A percentile compares a stretch with the other conserved stretches of the same genome.
These are phyloP conservation scores for Aspergillus candidus DNA, from an alignment of 2,329 filamentous ascomycete genomes.

Conservation along the genomic window DNA sequence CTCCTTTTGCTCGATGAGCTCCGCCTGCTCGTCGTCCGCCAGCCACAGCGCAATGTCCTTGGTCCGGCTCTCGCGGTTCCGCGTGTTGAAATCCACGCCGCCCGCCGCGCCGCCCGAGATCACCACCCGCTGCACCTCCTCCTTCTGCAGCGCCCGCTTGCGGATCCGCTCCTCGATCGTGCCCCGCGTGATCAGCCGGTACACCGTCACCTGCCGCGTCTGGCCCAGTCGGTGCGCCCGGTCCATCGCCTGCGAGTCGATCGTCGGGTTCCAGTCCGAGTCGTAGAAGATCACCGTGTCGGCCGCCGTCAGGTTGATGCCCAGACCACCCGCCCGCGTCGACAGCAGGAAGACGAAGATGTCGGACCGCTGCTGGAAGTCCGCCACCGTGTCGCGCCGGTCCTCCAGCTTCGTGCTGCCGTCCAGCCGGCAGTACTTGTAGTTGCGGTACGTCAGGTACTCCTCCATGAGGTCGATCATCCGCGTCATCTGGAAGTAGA, in stretches of 20 bases:
- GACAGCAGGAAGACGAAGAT: conserved; percentile 97
- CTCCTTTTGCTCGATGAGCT: conserved; percentile 87
- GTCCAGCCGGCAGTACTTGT: conserved; percentile 95
- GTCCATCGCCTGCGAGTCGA: conserved; percentile 98
- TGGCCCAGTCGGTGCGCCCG: conserved; percentile 95
- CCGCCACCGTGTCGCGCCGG: conserved; percentile 87
- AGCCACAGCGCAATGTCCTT: conserved; percentile 99
- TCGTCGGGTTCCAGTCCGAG: conserved; percentile 98
- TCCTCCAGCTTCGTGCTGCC: conserved; percentile 97
- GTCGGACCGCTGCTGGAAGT: conserved; percentile 90
- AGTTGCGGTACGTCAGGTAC: conserved; percentile 96
- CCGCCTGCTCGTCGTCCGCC: conserved; percentile 92
- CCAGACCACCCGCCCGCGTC: conserved; percentile 91
- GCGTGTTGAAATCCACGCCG: conserved; percentile 93
- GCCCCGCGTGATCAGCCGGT: conserved; percentile 90
- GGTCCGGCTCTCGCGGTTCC: conserved; percentile 83
- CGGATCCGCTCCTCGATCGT: conserved; percentile 98
- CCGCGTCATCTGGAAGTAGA: conserved; percentile 99
- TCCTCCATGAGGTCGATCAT: conserved; percentile 99
- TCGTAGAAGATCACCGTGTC: conserved; percentile 99
- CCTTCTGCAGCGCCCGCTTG: conserved; percentile 93
- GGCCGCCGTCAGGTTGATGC: conserved; percentile 93
- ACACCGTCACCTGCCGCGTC: conserved; percentile 92
- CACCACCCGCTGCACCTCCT: conserved; percentile 95
- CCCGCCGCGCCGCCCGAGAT: conserved; percentile 79